These are phyloP conservation scores for Aristolochia contorta DNA, from an alignment of 164 flowering plant genomes.

Conservation along the genomic window DNA sequence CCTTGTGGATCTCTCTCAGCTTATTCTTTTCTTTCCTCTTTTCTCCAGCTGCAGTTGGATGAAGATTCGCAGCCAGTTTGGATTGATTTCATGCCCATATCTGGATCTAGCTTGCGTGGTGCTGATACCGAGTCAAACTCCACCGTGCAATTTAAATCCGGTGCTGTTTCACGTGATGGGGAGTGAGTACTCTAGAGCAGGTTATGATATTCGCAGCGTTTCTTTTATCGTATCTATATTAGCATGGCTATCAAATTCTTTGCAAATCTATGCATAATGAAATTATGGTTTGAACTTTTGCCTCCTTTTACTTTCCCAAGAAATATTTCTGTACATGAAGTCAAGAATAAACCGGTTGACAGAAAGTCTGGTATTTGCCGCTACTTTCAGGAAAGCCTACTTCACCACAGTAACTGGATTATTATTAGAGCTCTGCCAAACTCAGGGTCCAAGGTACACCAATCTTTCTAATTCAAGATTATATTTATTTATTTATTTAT, in stretches of 20 bases:
- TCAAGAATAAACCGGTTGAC: neutral
- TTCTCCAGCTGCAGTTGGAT: constrained; percentile 50
- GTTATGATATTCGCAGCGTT: neutral
- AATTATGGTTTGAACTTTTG: too few relatives aligned
- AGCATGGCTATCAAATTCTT: too few relatives aligned
- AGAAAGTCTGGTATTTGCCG: constrained; percentile 8
- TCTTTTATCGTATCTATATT: neutral
- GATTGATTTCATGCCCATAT: constrained; percentile 35
- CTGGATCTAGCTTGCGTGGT: constrained; percentile 13
- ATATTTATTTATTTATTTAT: too few relatives aligned
- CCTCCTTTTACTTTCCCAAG: too few relatives aligned
- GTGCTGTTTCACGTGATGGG: constrained; percentile 47
- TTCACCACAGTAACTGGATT: constrained; percentile 56
- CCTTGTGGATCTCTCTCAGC: too few relatives aligned
- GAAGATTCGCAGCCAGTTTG: constrained; percentile 59
- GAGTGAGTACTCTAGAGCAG: constrained; percentile 37
- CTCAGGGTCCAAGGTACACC: constrained; percentile 49
- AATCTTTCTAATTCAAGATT: neutral
- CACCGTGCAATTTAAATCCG: constrained; percentile 36
- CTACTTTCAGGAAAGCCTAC: constrained; percentile 44
- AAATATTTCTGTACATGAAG: too few relatives aligned
- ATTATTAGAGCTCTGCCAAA: constrained; percentile 47
- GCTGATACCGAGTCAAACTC: constrained; percentile 30
- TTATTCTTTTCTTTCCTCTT: neutral
- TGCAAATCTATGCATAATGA: too few relatives aligned